Conservation (phyloP, 192 early-diverging fungal species). For the Piromyces finnis region DNA sequence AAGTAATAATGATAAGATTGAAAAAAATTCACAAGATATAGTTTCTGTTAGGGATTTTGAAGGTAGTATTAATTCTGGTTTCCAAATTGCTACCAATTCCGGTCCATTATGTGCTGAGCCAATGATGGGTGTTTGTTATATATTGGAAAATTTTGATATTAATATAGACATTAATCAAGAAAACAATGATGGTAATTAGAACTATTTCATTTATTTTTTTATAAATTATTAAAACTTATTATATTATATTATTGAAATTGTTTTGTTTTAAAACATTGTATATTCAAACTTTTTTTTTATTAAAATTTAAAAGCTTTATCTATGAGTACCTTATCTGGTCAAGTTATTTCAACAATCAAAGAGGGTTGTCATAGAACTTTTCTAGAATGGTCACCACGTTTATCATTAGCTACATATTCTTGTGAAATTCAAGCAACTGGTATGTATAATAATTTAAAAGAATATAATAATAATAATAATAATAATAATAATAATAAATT, state of each 20-base stretch:
- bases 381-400: slow-evolving; percentile 80
- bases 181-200: not conserved
- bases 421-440: slow-evolving; percentile 91
- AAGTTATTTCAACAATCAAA: slow-evolving; percentile 70
- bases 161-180: slow-evolving; percentile 9
- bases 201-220: slow-evolving; percentile 6
- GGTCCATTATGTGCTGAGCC: slow-evolving; percentile 94
- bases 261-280: too few relatives aligned
- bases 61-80: slow-evolving; percentile 67
- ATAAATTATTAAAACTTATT: too few relatives aligned
- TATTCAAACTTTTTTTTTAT: too few relatives aligned
- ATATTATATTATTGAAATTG: too few relatives aligned
- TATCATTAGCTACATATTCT: slow-evolving; percentile 90
- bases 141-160: slow-evolving; percentile 43
- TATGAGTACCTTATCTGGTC: slow-evolving; percentile 37
- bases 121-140: slow-evolving; percentile 63
- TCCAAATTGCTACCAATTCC: slow-evolving; percentile 73
- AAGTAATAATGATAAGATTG: not conserved
- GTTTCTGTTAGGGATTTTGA: slow-evolving; percentile 46
- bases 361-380: slow-evolving; percentile 72
- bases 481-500: not conserved
- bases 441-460: slow-evolving; percentile 7
- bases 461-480: too few relatives aligned
- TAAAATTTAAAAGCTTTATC: not conserved
- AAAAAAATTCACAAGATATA: not conserved